phyloP scores from a whole-genome alignment of 106 monocot genomes.

The Acorus calamus region DNA sequence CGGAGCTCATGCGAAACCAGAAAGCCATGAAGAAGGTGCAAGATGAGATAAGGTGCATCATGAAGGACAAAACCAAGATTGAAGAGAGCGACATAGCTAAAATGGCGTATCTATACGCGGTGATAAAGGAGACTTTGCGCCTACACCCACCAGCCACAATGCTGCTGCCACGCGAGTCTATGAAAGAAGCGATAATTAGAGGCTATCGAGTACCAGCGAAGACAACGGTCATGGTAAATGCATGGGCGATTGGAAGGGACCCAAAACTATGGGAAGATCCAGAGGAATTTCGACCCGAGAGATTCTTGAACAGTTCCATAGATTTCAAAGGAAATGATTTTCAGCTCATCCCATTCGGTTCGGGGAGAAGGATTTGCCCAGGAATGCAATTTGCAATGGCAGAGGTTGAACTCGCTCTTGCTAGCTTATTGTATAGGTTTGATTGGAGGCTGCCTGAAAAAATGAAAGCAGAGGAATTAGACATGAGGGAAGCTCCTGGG shows the following conservation, averaged over 20 bases:
- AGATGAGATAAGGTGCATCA: neutral
- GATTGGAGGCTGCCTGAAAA: too few species aligned
- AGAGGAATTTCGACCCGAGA: slow-evolving; percentile 5
- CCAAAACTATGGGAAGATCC: slow-evolving; percentile 1
- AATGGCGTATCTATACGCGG: slow-evolving; percentile 2
- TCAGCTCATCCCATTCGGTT: too few species aligned
- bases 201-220: slow-evolving; percentile 1
- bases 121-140: slow-evolving; percentile 9
- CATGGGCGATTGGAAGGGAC: slow-evolving; percentile 6
- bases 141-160: slow-evolving; percentile 1
- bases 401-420: too few species aligned
- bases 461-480: too few species aligned
- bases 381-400: too few species aligned
- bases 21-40: neutral
- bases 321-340: too few species aligned
- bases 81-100: neutral
- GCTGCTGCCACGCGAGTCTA: slow-evolving; percentile 5
- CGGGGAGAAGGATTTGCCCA: too few species aligned
- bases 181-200: neutral
- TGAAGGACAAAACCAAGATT: neutral
- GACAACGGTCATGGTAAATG: slow-evolving; percentile 7
- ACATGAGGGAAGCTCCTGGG: too few species aligned
- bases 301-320: too few species aligned
- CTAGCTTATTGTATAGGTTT: too few species aligned
- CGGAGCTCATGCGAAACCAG: slow-evolving; percentile 4